phyloP scores from a whole-genome alignment of 495 filamentous ascomycete genomes.

The Platismatia glauca region DNA sequence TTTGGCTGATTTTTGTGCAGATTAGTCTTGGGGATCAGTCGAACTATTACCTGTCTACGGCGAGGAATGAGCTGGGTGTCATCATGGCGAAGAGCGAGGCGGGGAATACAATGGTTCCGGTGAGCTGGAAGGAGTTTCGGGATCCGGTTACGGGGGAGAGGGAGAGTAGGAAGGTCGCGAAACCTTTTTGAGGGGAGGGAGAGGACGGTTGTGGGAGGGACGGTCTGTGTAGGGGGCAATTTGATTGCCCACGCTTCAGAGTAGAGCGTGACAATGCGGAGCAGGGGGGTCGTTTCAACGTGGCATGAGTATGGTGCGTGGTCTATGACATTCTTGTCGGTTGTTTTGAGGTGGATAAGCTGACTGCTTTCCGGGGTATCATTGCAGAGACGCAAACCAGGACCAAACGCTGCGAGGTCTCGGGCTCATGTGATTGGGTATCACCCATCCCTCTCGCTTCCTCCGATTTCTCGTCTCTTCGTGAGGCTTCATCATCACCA shows the following conservation, averaged over 20 bases:
- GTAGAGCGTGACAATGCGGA: background rate
- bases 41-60: conserved; percentile 87
- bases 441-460: background rate
- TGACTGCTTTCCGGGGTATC: background rate
- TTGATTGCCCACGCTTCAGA: background rate
- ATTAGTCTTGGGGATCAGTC: conserved; percentile 88
- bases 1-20: conserved; percentile 28
- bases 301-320: background rate
- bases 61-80: conserved; percentile 82
- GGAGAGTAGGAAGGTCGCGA: conserved; percentile 86
- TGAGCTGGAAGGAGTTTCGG: conserved; percentile 89
- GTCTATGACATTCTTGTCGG: background rate
- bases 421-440: background rate
- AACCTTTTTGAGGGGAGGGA: conserved; percentile 59
- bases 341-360: background rate
- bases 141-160: conserved; percentile 69
- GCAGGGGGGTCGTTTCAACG: background rate
- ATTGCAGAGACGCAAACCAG: background rate
- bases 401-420: background rate
- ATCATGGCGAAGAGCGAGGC: conserved; percentile 86
- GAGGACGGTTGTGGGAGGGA: background rate
- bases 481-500: background rate
- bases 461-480: background rate
- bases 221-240: background rate
- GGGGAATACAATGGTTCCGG: conserved; percentile 81